Evolutionary conservation across 305 asterid genomes (phyloP).

Genomic region (Fraxinus ornus): DNA sequence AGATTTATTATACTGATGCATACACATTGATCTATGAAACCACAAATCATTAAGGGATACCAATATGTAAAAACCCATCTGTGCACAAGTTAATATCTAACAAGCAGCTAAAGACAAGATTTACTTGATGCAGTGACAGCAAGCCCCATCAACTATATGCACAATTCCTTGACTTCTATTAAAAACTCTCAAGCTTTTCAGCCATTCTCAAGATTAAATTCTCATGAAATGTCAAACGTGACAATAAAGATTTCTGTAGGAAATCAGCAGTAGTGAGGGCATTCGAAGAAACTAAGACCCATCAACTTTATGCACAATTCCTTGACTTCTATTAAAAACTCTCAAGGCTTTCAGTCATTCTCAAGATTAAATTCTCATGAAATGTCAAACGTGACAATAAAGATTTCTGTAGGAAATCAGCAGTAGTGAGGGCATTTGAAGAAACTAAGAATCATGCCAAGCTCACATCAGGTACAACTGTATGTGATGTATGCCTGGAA

Average conservation of each 20-base stretch:
- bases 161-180: conserved; percentile 14
- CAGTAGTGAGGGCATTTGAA: neutral
- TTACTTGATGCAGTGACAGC: neutral
- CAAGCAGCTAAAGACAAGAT: neutral
- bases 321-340: neutral
- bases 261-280: neutral
- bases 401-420: neutral
- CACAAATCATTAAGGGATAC: neutral
- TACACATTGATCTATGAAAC: neutral
- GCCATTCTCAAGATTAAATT: neutral
- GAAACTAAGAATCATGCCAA: neutral
- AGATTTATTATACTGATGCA: neutral
- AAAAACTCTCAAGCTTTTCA: neutral
- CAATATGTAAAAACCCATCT: neutral
- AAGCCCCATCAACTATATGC: neutral
- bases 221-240: neutral
- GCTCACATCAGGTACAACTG: neutral
- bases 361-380: neutral
- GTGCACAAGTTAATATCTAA: neutral
- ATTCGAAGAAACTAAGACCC: neutral
- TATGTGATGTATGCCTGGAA: conserved; percentile 11
- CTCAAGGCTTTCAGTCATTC: neutral
- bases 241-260: neutral
- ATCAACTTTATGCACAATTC: conserved; percentile 13
- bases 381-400: neutral